A percentile compares a stretch with the other conserved stretches of the same genome.
Evolutionary conservation across 1,284 basidiomycete genomes (phyloP).

Genomic region (Acaromyces ingoldii): DNA sequence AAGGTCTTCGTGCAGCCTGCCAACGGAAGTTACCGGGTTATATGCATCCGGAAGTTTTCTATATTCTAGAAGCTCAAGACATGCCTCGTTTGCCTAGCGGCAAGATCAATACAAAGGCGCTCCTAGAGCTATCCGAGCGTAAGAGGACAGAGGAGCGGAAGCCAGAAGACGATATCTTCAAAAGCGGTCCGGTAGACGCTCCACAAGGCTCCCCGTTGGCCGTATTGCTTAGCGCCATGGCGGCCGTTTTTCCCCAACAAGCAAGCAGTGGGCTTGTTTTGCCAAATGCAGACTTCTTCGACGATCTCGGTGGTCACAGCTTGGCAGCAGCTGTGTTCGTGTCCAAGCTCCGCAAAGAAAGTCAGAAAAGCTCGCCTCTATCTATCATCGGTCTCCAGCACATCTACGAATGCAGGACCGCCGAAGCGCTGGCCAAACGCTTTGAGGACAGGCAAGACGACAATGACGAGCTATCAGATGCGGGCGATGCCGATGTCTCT

Average conservation of each 20-base stretch:
- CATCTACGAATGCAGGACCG: conserved; percentile 9
- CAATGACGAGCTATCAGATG: neutral
- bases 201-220: conserved; percentile 1
- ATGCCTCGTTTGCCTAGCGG: conserved; percentile 12
- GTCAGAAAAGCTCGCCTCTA: neutral
- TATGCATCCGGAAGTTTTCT: conserved; percentile 11
- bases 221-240: neutral
- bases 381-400: conserved; percentile 6
- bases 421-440: conserved; percentile 1
- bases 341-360: conserved; percentile 3
- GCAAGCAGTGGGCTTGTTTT: neutral
- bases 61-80: conserved; percentile 1
- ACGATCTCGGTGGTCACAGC: conserved; percentile 12
- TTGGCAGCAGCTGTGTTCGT: conserved; percentile 8
- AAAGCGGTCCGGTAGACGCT: neutral
- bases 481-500: neutral
- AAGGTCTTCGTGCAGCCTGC: neutral
- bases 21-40: conserved; percentile 7
- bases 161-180: neutral
- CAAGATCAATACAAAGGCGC: conserved; percentile 12
- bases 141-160: neutral
- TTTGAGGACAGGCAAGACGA: conserved; percentile 3
- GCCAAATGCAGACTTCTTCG: conserved; percentile 7
- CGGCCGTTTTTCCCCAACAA: conserved; percentile 9
- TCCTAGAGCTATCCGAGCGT: conserved; percentile 3